These are phyloP conservation scores for Closterium sp. DNA, from an alignment of 139 green algal genomes.

Conservation along the genomic window DNA sequence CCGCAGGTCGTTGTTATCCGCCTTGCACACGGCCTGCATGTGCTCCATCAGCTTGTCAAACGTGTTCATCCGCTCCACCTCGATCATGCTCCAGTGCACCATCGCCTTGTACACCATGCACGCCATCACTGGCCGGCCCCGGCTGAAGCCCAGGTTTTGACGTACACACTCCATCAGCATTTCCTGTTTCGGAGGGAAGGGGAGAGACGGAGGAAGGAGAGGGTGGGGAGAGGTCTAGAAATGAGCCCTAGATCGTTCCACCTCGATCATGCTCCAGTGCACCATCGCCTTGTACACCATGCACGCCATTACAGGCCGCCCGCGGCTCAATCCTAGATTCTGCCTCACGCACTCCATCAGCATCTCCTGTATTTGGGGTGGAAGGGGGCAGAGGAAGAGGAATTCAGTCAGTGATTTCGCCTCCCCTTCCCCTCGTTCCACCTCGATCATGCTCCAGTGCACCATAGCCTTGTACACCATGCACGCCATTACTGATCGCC, in stretches of 20 bases:
- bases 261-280: slow-evolving; percentile 12
- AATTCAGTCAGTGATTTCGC: too few relatives aligned
- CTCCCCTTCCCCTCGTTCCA: background rate
- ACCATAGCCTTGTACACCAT: slow-evolving; percentile 13
- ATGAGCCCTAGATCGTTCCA: too few relatives aligned
- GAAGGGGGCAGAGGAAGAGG: too few relatives aligned
- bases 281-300: slow-evolving; percentile 13
- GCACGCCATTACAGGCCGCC: background rate
- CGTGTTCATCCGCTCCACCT: background rate
- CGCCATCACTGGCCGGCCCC: background rate
- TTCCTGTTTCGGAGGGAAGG: background rate
- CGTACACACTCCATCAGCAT: background rate
- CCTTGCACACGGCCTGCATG: background rate
- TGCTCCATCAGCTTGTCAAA: background rate
- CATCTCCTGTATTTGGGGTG: background rate
- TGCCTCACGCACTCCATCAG: background rate
- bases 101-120: slow-evolving; percentile 14
- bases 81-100: slow-evolving; percentile 13
- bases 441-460: slow-evolving; percentile 12
- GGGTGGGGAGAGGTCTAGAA: too few relatives aligned
- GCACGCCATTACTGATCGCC: background rate
- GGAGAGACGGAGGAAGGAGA: too few relatives aligned
- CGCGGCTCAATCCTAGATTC: background rate
- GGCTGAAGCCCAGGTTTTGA: background rate
- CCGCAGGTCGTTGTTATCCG: background rate